phyloP scores from a whole-genome alignment of 2,329 filamentous ascomycete genomes.

The Neobulgaria alba region DNA sequence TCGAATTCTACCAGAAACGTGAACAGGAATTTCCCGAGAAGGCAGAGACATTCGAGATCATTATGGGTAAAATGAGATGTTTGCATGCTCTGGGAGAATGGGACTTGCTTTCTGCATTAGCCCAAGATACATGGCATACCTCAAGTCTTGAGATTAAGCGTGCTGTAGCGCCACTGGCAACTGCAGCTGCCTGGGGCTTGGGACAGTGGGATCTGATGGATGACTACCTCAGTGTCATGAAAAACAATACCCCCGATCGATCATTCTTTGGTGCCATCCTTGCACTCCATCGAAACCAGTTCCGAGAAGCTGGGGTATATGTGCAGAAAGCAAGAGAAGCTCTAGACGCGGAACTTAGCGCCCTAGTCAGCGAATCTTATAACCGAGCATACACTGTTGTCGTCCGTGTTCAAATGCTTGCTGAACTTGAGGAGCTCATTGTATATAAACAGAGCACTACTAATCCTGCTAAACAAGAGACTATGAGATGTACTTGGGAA shows the following conservation, averaged over 20 bases:
- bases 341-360: slow-evolving; percentile 90
- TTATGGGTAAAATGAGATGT: slow-evolving; percentile 99
- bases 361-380: slow-evolving; percentile 95
- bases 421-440: slow-evolving; percentile 96
- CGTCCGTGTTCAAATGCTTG: slow-evolving; percentile 96
- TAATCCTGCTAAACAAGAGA: slow-evolving; percentile 78
- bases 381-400: slow-evolving; percentile 97
- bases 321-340: slow-evolving; percentile 90
- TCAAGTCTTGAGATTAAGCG: slow-evolving; percentile 81
- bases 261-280: slow-evolving; percentile 98
- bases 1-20: slow-evolving; percentile 83
- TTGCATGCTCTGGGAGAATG: slow-evolving; percentile 94
- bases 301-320: slow-evolving; percentile 78
- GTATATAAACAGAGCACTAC: slow-evolving; percentile 82
- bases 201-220: slow-evolving; percentile 99
- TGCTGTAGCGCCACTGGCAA: slow-evolving; percentile 85
- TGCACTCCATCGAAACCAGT: slow-evolving; percentile 90
- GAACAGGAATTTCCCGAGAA: slow-evolving; percentile 63
- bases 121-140: slow-evolving; percentile 88
- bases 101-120: slow-evolving; percentile 83
- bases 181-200: slow-evolving; percentile 91
- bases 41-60: slow-evolving; percentile 89
- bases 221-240: slow-evolving; percentile 91
- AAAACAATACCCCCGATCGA: slow-evolving; percentile 82
- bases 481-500: slow-evolving; percentile 92